Base-by-base conservation (phyloP, 805 yeast genomes). In the Tetrapisispora iriomotensis region DNA sequence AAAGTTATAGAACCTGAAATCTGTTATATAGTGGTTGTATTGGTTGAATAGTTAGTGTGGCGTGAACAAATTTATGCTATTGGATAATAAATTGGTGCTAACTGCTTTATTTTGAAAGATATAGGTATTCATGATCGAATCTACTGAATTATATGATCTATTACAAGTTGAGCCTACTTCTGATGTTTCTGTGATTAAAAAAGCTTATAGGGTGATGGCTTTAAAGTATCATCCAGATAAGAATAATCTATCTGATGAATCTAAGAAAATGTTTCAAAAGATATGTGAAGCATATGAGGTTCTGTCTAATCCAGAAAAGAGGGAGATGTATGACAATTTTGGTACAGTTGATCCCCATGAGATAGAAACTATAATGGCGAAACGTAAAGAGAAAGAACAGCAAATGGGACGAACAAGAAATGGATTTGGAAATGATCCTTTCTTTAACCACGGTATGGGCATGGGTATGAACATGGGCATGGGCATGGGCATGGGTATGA, bases 201-300 rank as follows among this genome's bases (percentile, higher is more conserved):
- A 71, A 51, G 77, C 77, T 2, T 75, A 73, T 57, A 64, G 77
- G 55, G 58, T 64, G 36, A 58, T 69, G 37, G 76, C 77, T 2
- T 51, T 73, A 36, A 65, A 65, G 49, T 73, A 68, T 51, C 88
- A 80, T 53, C 88, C 88, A 1, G 88, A 80, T 53, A 74, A 75
- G 48, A 74, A 74, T 17, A 64, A 65, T 41, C 72, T 67, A 45
- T 59, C 72, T 14, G 72, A 71, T 6, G 68, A 62, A 22, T 64
- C 72, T 28, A 73, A 75, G 4, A 70, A 67, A 42, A 63, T 60
- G 44, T 83, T 81, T 61, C 77, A 77, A 59, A 74, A 71, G 38
- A 67, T 81, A 29, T 74, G 79, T 2, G 67, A 70, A 34, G 88
- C 90, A 0, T 83, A 83, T 55, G 81, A 80, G 45, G 64, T 75